Conservation (phyloP, 2,329 filamentous ascomycete genomes). For the Aspergillus tanneri region DNA sequence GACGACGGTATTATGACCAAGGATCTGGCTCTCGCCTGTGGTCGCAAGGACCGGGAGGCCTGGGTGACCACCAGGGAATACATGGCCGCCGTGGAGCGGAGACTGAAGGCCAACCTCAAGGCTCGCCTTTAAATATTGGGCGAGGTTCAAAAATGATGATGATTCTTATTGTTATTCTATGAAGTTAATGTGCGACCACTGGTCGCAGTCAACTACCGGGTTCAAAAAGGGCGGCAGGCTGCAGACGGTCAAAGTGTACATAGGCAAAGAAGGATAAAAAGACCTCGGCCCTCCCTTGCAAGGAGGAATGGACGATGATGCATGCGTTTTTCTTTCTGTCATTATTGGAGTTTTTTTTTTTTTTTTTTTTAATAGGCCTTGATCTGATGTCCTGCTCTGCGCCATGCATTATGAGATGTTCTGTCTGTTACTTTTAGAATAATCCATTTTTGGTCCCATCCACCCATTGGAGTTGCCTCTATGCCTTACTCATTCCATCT, state of each 20-base stretch:
- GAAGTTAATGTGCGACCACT: conserved; percentile 15
- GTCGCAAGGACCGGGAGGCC: conserved; percentile 76
- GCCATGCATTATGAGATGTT: not conserved
- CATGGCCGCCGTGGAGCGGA: conserved; percentile 84
- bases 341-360: too few relatives aligned
- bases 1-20: conserved; percentile 98
- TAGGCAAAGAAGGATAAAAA: not conserved
- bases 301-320: too few relatives aligned
- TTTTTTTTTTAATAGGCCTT: not conserved
- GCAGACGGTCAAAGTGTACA: too few relatives aligned
- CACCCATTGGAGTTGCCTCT: too few relatives aligned
- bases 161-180: conserved; percentile 12
- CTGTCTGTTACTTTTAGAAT: not conserved
- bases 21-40: conserved; percentile 92
- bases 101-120: conserved; percentile 72
- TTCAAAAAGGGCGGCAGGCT: conserved; percentile 6
- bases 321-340: too few relatives aligned
- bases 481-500: not conserved
- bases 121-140: conserved; percentile 33
- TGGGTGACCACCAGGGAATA: conserved; percentile 94
- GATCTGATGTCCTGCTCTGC: not conserved
- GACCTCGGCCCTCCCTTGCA: not conserved
- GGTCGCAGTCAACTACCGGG: conserved; percentile 11
- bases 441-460: not conserved
- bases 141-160: conserved; percentile 13